phyloP scores from a whole-genome alignment of 1,284 basidiomycete species.

The Trichosporon sp. region DNA sequence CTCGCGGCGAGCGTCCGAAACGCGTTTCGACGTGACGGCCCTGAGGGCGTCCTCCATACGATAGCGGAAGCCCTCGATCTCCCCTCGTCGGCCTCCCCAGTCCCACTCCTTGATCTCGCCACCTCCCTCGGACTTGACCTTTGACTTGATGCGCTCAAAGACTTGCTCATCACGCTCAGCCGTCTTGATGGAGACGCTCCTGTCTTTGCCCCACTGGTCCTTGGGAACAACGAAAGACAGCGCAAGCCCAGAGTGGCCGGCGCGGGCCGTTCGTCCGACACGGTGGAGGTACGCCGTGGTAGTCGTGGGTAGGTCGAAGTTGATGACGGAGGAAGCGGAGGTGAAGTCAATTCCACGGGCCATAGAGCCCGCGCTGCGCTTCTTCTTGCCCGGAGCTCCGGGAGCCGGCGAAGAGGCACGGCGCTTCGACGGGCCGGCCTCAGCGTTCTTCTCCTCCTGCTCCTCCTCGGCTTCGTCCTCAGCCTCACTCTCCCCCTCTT shows the following conservation, averaged over 20 bases:
- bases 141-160: constrained; percentile 70
- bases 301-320: constrained; percentile 91
- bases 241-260: constrained; percentile 87
- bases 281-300: constrained; percentile 92
- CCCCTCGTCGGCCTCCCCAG: constrained; percentile 73
- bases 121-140: constrained; percentile 63
- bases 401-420: constrained; percentile 33
- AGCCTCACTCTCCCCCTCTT: constrained; percentile 46
- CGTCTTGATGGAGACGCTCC: constrained; percentile 55
- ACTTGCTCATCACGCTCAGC: constrained; percentile 71
- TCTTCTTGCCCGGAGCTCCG: constrained; percentile 25
- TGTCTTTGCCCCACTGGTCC: constrained; percentile 70
- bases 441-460: constrained; percentile 34
- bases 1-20: constrained; percentile 88
- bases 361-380: constrained; percentile 73
- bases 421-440: constrained; percentile 43
- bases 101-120: constrained; percentile 84
- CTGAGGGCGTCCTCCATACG: constrained; percentile 94
- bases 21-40: constrained; percentile 76
- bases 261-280: constrained; percentile 91
- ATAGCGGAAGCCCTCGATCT: constrained; percentile 98
- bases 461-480: constrained; percentile 49
- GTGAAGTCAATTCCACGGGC: constrained; percentile 97
- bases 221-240: constrained; percentile 82
- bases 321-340: constrained; percentile 94